Base-by-base conservation (phyloP, 352 stramenopile species). In the Phytophthora cryptogea region DNA sequence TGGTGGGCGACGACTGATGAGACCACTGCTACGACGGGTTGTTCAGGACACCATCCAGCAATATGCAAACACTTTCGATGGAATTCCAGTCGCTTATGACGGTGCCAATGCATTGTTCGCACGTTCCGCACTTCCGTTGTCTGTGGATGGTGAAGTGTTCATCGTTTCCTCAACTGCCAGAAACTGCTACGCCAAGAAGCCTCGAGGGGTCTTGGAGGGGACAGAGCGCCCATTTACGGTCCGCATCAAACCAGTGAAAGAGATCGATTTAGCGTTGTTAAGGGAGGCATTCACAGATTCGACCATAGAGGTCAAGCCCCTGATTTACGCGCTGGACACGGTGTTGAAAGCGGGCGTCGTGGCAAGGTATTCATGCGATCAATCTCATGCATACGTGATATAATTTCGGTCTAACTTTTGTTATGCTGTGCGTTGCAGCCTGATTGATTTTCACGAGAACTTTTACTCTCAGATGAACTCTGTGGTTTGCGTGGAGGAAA, bases 31-130 rank as follows among this genome's bases (percentile, higher is more conserved):
- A 16, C 52, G 52, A 5, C 40, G 45, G 13, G 41, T 52, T 2
- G 41, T 59, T 6, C 13, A 4, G 8, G 52, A 59, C 31, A 41
- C 52, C 23, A 39, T 46, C 20, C 4, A 44, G 16, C 52, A 59
- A 20, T 33, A 59, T 20, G 4, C 27, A 11, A 35, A 59, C 4
- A 4, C 35, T 16, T 46, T 59, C 45, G n/a, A 32, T 17, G 52
- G 30, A 8, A 17, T 52, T 1, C 2, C 17, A 11, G 43, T 45
- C 8, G 52, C 16, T 23, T 28, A 32, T 13, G 52, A 52, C 35
- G 41, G 52, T 23, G 41, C 52, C 3, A 44, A 45, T 37, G 41
- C 52, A 11, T 4, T 50, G 14, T 52, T 46, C 11, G 23, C 50
- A 16, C 39, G 39, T 27, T 40, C 39, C 11, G 30, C 50, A 1